Percentiles rank a stretch among this genome's conserved stretches.
Conservation (phyloP, 2,329 filamentous ascomycete genomes). For the Fusarium sp. region DNA sequence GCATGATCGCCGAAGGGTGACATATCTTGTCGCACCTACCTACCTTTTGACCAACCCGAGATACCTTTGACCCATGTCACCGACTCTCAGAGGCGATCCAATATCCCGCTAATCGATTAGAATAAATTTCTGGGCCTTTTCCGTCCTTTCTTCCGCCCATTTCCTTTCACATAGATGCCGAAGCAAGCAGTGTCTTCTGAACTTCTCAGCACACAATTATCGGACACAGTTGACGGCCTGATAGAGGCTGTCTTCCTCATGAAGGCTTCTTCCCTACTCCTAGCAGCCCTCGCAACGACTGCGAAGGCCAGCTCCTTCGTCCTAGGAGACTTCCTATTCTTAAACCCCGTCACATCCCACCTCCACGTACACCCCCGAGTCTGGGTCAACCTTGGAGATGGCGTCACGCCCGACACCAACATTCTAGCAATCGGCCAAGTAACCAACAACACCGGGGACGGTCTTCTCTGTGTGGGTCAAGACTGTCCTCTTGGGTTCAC, state of each 20-base stretch:
- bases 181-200: neutral
- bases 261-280: neutral
- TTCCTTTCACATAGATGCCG: neutral
- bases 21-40: neutral
- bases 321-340: neutral
- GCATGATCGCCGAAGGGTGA: neutral
- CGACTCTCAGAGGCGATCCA: neutral
- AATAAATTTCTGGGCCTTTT: too few species aligned
- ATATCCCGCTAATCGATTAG: too few species aligned
- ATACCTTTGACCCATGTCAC: neutral
- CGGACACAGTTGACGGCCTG: neutral
- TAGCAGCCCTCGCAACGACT: neutral
- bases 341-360: neutral
- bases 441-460: neutral
- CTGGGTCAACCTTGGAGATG: neutral
- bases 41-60: neutral
- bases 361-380: neutral
- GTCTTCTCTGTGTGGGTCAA: neutral
- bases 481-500: neutral
- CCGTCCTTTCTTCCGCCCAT: neutral
- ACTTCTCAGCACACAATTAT: neutral
- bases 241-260: neutral
- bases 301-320: neutral
- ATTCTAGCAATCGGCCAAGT: neutral
- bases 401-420: neutral